A percentile compares a stretch with the other conserved stretches of the same genome.
phyloP scores from a whole-genome alignment of 2,329 filamentous ascomycete species.

The Zasmidium citrigriseum region DNA sequence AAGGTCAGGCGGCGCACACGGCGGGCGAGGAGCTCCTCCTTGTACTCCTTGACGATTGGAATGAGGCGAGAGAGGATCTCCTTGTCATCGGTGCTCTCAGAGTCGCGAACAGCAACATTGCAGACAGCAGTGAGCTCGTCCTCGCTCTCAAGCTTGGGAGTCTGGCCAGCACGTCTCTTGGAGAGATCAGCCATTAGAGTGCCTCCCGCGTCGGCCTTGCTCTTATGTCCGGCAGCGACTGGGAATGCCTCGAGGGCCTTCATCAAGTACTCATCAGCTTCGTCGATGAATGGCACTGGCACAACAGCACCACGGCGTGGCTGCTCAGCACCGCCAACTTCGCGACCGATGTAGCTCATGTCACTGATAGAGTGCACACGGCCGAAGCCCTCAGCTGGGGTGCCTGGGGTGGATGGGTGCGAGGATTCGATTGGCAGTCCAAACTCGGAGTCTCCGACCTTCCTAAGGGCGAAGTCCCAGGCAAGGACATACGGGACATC shows the following conservation, averaged over 20 bases:
- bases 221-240: slow-evolving; percentile 32
- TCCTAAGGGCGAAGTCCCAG: slow-evolving; percentile 95
- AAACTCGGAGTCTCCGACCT: slow-evolving; percentile 89
- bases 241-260: slow-evolving; percentile 86
- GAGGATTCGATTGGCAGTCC: slow-evolving; percentile 78
- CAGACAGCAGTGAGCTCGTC: slow-evolving; percentile 88
- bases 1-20: slow-evolving; percentile 90
- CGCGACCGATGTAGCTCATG: slow-evolving; percentile 81
- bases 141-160: slow-evolving; percentile 57
- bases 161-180: slow-evolving; percentile 63
- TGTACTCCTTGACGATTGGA: slow-evolving; percentile 75
- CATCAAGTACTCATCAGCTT: slow-evolving; percentile 81
- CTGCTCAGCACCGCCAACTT: slow-evolving; percentile 68
- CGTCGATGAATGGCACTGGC: slow-evolving; percentile 89
- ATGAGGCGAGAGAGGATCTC: slow-evolving; percentile 77
- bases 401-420: slow-evolving; percentile 73
- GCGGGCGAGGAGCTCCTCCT: slow-evolving; percentile 77
- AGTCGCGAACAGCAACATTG: slow-evolving; percentile 88
- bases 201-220: slow-evolving; percentile 54
- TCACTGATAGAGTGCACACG: slow-evolving; percentile 94
- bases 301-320: slow-evolving; percentile 91
- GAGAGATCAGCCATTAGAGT: slow-evolving; percentile 68
- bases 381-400: slow-evolving; percentile 64
- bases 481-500: slow-evolving; percentile 80
- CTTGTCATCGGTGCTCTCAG: slow-evolving; percentile 78